phyloP scores from a whole-genome alignment of 352 stramenopile species.

The Globisporangium iwayamae region DNA sequence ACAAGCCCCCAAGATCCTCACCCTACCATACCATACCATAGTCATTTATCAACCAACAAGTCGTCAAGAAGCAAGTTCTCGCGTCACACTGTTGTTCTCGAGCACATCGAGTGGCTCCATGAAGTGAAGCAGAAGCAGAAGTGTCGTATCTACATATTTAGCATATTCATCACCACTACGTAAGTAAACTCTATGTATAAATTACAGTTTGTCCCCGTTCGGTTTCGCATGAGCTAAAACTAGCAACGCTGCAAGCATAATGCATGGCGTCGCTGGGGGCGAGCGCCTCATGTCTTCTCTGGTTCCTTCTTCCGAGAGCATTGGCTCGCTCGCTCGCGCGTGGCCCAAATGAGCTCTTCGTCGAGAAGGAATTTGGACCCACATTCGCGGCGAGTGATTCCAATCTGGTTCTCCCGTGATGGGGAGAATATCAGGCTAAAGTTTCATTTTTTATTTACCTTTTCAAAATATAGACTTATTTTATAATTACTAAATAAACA shows the following conservation, averaged over 20 bases:
- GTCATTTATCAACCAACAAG: conserved; percentile 4
- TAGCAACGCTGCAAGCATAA: too few relatives aligned
- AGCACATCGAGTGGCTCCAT: background rate
- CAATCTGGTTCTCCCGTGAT: background rate
- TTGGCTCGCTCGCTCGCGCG: too few relatives aligned
- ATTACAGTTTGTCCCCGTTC: background rate
- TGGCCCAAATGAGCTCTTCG: background rate
- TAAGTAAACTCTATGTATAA: background rate
- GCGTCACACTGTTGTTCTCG: background rate
- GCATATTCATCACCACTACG: background rate
- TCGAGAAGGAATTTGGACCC: background rate
- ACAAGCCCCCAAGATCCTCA: background rate
- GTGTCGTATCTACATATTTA: background rate
- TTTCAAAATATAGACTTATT: background rate
- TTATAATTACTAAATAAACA: background rate
- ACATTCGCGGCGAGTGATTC: background rate
- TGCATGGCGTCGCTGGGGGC: too few relatives aligned
- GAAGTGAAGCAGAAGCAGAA: background rate
- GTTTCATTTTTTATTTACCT: background rate
- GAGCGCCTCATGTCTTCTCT: too few relatives aligned
- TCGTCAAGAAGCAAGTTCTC: background rate
- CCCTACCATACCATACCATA: conserved; percentile 14
- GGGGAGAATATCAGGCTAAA: background rate
- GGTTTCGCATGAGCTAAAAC: background rate
- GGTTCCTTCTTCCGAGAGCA: too few relatives aligned